Percentiles rank a stretch among this genome's conserved stretches.
phyloP scores from a whole-genome alignment of 2,329 filamentous ascomycete genomes.

The Fonsecaea monophora region DNA sequence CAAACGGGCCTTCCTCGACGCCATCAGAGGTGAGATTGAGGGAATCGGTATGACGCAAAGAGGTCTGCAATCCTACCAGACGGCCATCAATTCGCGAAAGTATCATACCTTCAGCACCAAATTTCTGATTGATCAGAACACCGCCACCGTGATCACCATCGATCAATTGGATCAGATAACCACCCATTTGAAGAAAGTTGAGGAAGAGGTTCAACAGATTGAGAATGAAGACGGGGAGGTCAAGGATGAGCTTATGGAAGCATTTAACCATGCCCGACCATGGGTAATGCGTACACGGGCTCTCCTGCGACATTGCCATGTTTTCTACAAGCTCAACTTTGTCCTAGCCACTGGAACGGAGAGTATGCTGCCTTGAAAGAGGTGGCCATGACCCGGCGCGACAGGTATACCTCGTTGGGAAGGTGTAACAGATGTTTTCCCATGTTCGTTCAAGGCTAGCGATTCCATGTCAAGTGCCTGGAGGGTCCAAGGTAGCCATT shows the following conservation, averaged over 20 bases:
- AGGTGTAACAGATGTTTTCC: background rate
- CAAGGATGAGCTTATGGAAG: conserved; percentile 20
- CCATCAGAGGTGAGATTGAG: conserved; percentile 25
- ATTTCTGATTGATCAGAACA: conserved; percentile 34
- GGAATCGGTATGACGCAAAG: conserved; percentile 20
- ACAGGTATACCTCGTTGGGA: background rate
- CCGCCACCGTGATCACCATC: conserved; percentile 24
- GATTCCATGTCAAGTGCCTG: background rate
- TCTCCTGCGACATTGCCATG: conserved; percentile 31
- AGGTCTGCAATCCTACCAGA: conserved; percentile 30
- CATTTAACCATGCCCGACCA: conserved; percentile 23
- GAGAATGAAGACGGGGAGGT: conserved; percentile 24
- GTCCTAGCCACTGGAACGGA: conserved; percentile 28
- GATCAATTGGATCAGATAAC: conserved; percentile 33
- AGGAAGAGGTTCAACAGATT: conserved; percentile 25
- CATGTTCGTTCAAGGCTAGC: background rate
- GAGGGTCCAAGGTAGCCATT: background rate
- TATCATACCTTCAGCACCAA: conserved; percentile 30
- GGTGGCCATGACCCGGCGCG: background rate
- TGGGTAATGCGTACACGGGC: conserved; percentile 28
- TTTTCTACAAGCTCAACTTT: conserved; percentile 40
- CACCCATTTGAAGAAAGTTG: conserved; percentile 22
- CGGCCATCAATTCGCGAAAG: conserved; percentile 30
- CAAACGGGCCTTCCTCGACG: conserved; percentile 22
- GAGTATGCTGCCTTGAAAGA: conserved; percentile 13